A percentile compares a stretch with the other conserved stretches of the same genome.
Conservation (phyloP, 495 filamentous ascomycete species). For the Mytilinidion resinicola region DNA sequence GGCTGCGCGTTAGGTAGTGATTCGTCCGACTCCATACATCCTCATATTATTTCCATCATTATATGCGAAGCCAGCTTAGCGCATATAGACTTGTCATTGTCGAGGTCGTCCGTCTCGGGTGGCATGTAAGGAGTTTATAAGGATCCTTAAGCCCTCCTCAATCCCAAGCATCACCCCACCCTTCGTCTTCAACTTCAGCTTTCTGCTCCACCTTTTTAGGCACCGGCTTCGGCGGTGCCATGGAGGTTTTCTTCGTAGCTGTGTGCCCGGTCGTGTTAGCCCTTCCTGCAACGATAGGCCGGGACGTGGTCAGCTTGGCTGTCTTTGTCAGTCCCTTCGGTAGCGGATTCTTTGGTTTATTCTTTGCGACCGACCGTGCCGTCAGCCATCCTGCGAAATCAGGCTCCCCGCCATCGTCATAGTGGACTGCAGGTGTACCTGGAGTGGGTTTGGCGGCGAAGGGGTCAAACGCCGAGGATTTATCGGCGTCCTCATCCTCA, state of each 20-base stretch:
- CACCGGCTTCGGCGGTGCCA: conserved; percentile 34
- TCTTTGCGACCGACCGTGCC: conserved; percentile 70
- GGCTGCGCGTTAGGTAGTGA: no score
- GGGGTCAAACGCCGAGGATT: conserved; percentile 14
- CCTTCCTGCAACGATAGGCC: conserved; percentile 28
- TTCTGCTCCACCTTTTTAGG: conserved; percentile 27
- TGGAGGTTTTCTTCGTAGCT: conserved; percentile 40
- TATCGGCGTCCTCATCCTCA: conserved; percentile 32
- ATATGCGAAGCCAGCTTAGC: no score
- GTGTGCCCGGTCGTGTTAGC: conserved; percentile 32
- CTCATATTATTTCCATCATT: no score
- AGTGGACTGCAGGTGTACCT: conserved; percentile 45
- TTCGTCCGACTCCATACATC: no score
- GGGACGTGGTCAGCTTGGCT: conserved; percentile 21
- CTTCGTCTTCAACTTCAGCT: conserved; percentile 45
- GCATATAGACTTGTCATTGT: no score
- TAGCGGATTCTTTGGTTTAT: conserved; percentile 49
- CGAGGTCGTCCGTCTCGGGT: no score
- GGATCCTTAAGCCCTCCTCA: background rate
- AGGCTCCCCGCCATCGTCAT: conserved; percentile 77
- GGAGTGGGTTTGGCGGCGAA: conserved; percentile 29
- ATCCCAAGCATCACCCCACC: conserved; percentile 53
- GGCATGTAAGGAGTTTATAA: background rate
- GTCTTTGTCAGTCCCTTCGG: conserved; percentile 71
- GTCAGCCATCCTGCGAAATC: conserved; percentile 93